Percentiles rank a stretch among this genome's conserved stretches.
These are phyloP conservation scores for Abortiporus biennis DNA, from an alignment of 1,284 basidiomycete species.

Conservation along the genomic window DNA sequence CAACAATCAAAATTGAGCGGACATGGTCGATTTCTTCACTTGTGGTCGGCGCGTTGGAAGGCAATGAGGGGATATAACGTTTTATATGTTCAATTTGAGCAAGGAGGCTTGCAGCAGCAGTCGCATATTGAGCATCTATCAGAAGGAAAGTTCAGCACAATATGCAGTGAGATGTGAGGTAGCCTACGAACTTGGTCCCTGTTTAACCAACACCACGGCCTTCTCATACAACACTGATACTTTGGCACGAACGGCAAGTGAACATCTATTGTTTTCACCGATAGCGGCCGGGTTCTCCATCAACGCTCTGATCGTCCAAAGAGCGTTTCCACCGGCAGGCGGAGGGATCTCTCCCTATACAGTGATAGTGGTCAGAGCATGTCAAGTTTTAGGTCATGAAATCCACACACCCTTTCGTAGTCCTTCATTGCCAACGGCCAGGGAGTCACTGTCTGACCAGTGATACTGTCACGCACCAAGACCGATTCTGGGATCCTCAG, in stretches of 20 bases:
- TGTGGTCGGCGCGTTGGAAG: slow-evolving; percentile 3
- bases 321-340: slow-evolving; percentile 7
- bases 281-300: slow-evolving; percentile 21
- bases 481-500: too few relatives aligned
- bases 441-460: slow-evolving; percentile 34
- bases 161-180: too few relatives aligned
- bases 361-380: neutral
- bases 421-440: slow-evolving; percentile 34
- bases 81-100: slow-evolving; percentile 24
- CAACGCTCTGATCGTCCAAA: slow-evolving; percentile 21
- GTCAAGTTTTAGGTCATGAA: neutral
- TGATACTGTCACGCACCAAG: too few relatives aligned
- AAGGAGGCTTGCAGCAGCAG: too few relatives aligned
- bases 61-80: slow-evolving; percentile 17
- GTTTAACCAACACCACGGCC: slow-evolving; percentile 23
- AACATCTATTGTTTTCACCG: slow-evolving; percentile 18
- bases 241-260: slow-evolving; percentile 29
- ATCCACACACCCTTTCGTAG: slow-evolving; percentile 21
- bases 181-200: too few relatives aligned
- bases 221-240: slow-evolving; percentile 30
- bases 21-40: slow-evolving; percentile 10
- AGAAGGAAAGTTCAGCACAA: too few relatives aligned
- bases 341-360: slow-evolving; percentile 3
- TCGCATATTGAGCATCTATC: too few relatives aligned
- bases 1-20: slow-evolving; percentile 25